Evolutionary conservation across 192 early-diverging fungal species (phyloP).

Genomic region (Rhizoclosmatium sp.): DNA sequence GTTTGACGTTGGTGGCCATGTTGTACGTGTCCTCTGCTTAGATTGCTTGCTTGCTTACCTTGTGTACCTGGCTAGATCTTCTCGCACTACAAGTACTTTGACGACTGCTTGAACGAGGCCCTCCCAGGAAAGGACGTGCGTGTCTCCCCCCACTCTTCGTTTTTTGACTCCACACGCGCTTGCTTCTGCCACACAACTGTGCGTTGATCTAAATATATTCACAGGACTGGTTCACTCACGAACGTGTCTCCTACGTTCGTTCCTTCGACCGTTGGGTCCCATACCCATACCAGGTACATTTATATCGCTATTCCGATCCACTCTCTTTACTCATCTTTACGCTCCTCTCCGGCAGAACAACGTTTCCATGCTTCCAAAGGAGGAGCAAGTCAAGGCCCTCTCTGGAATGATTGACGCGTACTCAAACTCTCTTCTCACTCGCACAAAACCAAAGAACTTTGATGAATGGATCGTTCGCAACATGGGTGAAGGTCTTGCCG

Average conservation of each 20-base stretch:
- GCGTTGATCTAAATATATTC: neutral
- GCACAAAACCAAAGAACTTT: conserved; percentile 43
- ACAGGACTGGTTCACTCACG: conserved; percentile 47
- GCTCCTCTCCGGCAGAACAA: conserved; percentile 32
- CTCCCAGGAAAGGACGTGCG: conserved; percentile 38
- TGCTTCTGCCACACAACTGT: neutral
- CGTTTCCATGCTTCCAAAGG: conserved; percentile 47
- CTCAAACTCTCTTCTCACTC: conserved; percentile 1
- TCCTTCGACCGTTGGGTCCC: conserved; percentile 43
- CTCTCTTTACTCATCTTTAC: neutral
- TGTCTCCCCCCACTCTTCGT: neutral
- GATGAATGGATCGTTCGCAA: conserved; percentile 51
- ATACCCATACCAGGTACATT: conserved; percentile 42
- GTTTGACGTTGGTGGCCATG: conserved; percentile 49
- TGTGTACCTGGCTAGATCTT: conserved; percentile 31
- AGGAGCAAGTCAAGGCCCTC: conserved; percentile 40
- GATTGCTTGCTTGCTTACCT: neutral
- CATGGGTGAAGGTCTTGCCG: conserved; percentile 48
- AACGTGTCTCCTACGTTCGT: conserved; percentile 48
- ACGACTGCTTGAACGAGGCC: conserved; percentile 39
- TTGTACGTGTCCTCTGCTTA: conserved; percentile 10
- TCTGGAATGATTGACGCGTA: conserved; percentile 46
- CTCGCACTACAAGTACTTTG: conserved; percentile 50
- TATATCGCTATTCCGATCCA: neutral
- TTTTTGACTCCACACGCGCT: neutral